A percentile compares a stretch with the other conserved stretches of the same genome.
Conservation (phyloP, 2,329 filamentous ascomycete genomes). For the Colletotrichum tanaceti region DNA sequence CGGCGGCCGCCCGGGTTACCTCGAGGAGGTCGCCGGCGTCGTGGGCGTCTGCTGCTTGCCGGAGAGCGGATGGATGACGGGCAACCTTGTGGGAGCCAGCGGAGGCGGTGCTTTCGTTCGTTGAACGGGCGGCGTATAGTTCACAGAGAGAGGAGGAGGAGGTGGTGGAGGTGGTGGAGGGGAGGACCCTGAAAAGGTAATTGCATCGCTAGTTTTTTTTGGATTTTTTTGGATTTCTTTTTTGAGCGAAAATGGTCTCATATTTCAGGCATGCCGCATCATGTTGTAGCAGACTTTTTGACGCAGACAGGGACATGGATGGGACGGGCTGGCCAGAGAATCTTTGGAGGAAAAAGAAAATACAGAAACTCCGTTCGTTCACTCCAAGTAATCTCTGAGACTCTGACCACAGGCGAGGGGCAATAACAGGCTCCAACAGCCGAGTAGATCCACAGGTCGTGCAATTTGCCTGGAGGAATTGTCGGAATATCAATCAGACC, state of each 20-base stretch:
- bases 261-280: not conserved
- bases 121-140: not conserved
- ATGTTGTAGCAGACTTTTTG: not conserved
- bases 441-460: not conserved
- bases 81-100: constrained; percentile 77
- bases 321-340: not conserved
- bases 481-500: not conserved
- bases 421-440: no score
- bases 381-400: no score
- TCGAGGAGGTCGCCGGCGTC: constrained; percentile 75
- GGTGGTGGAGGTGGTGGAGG: no score
- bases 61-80: constrained; percentile 76
- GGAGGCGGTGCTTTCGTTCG: constrained; percentile 54
- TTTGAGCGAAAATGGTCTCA: constrained; percentile 6
- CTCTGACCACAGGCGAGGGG: not conserved
- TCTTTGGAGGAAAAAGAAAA: not conserved
- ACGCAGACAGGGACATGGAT: not conserved
- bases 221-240: no score
- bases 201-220: constrained; percentile 1
- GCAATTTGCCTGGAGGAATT: not conserved
- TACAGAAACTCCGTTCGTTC: not conserved
- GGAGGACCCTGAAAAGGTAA: no score
- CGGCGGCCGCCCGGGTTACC: constrained; percentile 66
- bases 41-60: constrained; percentile 76
- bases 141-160: not conserved